Base-by-base conservation (phyloP, 2,329 filamentous ascomycete species). In the Onygena corvina region DNA sequence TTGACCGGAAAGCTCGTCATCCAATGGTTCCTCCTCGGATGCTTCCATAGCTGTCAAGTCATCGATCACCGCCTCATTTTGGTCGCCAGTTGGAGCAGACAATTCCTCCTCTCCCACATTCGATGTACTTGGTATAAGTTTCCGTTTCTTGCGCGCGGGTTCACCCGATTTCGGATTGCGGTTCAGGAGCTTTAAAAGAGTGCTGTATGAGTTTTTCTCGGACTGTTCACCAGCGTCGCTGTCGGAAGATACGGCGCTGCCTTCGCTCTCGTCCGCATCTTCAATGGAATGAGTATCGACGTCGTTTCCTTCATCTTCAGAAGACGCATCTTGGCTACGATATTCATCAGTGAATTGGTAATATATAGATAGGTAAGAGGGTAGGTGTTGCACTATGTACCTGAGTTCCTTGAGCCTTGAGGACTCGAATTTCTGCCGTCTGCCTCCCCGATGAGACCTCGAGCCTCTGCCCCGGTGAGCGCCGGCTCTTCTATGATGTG, bases 181-280 rank as follows among this genome's bases (percentile, higher is more conserved):
- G 50, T 72, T 69, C 18, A 81, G 69, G 1, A 78, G 69, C 53
- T 77, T 72, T 12, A 83, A 64, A 12, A 83, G 66, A 44, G 72
- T 65, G 49, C 72, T 76, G 59, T 81, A 83, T 7, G 77, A 72
- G 27, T 64, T 67, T 51, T 55, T 63, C 3, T 57, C 56, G 23
- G 57, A 53, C 44, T 64, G 53, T 25, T 73, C 70, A 42, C 73
- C 73, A 33, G 66, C 67, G 16, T 68, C 67, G 51, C 64, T 68
- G 18, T 65, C 69, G 23, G 62, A 64, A 1, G 71, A 70, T 40
- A 21, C 16, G 35, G 31, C 35, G 2, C 45, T 45, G 12, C 11
- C 31, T 18, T 52, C 58, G 8, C 63, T 61, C 6, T 63, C 60
- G 52, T 60, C 56, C 20, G 51, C 33, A 14, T 56, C 57, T 57